A percentile compares a stretch with the other conserved stretches of the same genome.
phyloP scores from a whole-genome alignment of 2,329 filamentous ascomycete species.

The Rhynchosporium graminicola region DNA sequence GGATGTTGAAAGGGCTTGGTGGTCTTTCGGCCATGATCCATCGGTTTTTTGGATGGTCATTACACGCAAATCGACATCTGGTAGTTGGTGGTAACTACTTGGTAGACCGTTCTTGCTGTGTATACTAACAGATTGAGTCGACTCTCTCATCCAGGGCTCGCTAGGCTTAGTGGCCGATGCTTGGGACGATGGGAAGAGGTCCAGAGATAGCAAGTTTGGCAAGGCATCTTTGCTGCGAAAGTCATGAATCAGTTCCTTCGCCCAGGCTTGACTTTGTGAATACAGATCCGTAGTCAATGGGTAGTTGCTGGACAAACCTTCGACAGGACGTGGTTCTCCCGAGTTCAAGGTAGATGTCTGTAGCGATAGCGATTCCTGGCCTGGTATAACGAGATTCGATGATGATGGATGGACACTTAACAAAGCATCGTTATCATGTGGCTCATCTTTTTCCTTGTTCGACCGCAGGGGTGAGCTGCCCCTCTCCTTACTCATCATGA shows the following conservation, averaged over 20 bases:
- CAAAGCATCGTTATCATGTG: not conserved
- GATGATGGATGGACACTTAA: conserved; percentile 10
- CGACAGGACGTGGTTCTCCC: conserved; percentile 1
- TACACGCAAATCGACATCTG: conserved; percentile 1
- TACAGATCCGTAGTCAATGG: not conserved
- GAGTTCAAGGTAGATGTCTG: conserved; percentile 7
- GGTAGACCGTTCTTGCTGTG: not conserved
- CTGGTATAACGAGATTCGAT: not conserved
- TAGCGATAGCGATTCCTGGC: not conserved
- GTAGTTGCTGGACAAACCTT: not conserved
- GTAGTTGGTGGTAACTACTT: not conserved
- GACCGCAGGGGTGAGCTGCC: not conserved
- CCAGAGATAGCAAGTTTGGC: not conserved
- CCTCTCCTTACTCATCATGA: conserved; percentile 37
- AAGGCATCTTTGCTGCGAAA: not conserved
- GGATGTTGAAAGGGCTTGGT: not conserved
- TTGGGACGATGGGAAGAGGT: not conserved
- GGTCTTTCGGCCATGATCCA: conserved; percentile 2
- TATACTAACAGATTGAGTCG: not conserved
- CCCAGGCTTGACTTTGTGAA: not conserved
- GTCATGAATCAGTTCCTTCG: conserved; percentile 2
- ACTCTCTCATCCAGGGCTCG: conserved; percentile 8
- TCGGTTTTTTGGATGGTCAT: not conserved
- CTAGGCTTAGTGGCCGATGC: not conserved
- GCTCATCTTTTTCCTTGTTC: not conserved